phyloP scores from a whole-genome alignment of 805 yeast genomes.

The Pichia nakasei region DNA sequence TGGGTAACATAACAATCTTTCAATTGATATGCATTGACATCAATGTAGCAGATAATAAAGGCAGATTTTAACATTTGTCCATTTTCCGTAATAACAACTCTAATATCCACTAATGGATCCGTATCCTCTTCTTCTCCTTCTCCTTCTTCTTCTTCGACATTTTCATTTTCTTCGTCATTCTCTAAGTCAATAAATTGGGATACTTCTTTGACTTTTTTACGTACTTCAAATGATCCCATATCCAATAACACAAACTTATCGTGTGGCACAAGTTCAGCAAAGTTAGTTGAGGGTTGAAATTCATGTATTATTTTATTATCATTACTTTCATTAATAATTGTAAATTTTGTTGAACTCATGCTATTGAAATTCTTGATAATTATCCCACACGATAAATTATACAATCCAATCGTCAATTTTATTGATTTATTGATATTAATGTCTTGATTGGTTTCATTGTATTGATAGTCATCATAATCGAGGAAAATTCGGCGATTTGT shows the following conservation, averaged over 20 bases:
- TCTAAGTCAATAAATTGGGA: not conserved
- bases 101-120: constrained; percentile 19
- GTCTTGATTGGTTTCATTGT: constrained; percentile 35
- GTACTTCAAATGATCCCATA: constrained; percentile 36
- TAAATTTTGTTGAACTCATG: constrained; percentile 50
- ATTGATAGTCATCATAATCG: constrained; percentile 28
- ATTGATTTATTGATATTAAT: constrained; percentile 38
- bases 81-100: constrained; percentile 1
- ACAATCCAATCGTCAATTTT: constrained; percentile 40
- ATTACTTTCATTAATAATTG: constrained; percentile 28
- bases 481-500: constrained; percentile 47
- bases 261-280: constrained; percentile 49
- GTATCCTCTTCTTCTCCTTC: not conserved
- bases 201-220: not conserved
- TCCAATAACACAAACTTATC: constrained; percentile 41
- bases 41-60: constrained; percentile 31
- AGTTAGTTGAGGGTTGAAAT: constrained; percentile 48
- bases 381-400: constrained; percentile 43
- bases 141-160: not conserved
- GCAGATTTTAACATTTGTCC: constrained; percentile 35
- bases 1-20: constrained; percentile 4
- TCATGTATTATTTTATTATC: constrained; percentile 27
- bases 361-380: constrained; percentile 48
- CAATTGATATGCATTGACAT: constrained; percentile 25
- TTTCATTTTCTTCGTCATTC: not conserved